Evolutionary conservation across 129 eudicot genomes (phyloP).

Genomic region (carrot (Daucus carota)): DNA sequence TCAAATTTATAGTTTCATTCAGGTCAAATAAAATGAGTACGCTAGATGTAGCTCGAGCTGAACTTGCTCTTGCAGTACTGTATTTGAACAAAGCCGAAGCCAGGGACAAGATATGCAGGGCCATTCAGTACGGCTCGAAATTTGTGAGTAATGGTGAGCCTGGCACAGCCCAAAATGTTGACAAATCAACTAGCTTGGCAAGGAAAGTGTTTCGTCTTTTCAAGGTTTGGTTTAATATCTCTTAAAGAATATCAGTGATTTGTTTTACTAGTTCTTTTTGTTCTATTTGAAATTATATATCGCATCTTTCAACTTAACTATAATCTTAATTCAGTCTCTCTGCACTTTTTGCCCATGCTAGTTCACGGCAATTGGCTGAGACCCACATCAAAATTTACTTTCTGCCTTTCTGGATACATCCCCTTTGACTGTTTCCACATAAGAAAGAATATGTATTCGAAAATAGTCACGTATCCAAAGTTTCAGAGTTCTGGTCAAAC

Average conservation of each 20-base stretch:
- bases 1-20: slow-evolving; percentile 10
- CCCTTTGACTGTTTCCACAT: not conserved
- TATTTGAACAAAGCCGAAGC: slow-evolving; percentile 98
- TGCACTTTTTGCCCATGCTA: not conserved
- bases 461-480: not conserved
- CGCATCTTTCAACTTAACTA: not conserved
- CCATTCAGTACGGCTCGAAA: slow-evolving; percentile 94
- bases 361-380: not conserved
- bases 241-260: not conserved
- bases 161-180: slow-evolving; percentile 93
- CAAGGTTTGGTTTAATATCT: slow-evolving; percentile 41
- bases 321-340: not conserved
- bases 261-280: not conserved
- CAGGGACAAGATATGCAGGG: slow-evolving; percentile 98
- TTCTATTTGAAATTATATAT: not conserved
- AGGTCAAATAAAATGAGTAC: slow-evolving; percentile 39
- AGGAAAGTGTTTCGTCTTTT: slow-evolving; percentile 97
- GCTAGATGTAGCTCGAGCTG: slow-evolving; percentile 78
- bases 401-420: not conserved
- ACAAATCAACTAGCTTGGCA: slow-evolving; percentile 89
- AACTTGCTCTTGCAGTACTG: slow-evolving; percentile 81
- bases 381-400: not conserved
- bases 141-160: slow-evolving; percentile 92
- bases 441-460: not conserved
- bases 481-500: not conserved